These are phyloP conservation scores for Pestalotiopsis fici DNA, from an alignment of 2,329 filamentous ascomycete genomes.

Conservation along the genomic window DNA sequence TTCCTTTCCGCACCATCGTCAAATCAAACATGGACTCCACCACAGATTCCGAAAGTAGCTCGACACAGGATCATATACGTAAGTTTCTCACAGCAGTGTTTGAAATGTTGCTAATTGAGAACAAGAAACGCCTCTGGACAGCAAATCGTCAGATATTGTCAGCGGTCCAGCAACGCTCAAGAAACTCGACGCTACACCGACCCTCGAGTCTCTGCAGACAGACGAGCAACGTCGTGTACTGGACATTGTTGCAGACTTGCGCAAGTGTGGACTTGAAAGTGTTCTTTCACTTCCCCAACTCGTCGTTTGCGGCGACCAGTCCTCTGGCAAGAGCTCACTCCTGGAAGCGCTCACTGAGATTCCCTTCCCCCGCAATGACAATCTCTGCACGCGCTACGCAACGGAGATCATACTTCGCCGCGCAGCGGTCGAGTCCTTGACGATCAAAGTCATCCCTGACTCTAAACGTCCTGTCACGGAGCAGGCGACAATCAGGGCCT, in stretches of 20 bases:
- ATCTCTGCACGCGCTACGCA: slow-evolving; percentile 56
- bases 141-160: too few species aligned
- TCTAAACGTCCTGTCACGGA: background rate
- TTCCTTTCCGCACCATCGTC: too few species aligned
- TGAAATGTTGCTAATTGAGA: too few species aligned
- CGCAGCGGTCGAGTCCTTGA: background rate
- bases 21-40: too few species aligned
- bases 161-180: too few species aligned
- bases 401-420: slow-evolving; percentile 53
- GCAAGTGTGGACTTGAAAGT: background rate
- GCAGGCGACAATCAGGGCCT: background rate
- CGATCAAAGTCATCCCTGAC: background rate
- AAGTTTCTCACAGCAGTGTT: too few species aligned
- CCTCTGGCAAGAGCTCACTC: slow-evolving; percentile 57
- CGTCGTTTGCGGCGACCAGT: slow-evolving; percentile 57
- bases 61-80: too few species aligned
- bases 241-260: background rate
- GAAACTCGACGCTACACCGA: background rate
- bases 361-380: slow-evolving; percentile 51
- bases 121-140: too few species aligned
- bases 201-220: background rate
- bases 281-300: slow-evolving; percentile 40
- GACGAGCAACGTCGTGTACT: background rate
- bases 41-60: too few species aligned
- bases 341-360: slow-evolving; percentile 59